Percentiles rank a stretch among this genome's conserved stretches.
These are phyloP conservation scores for Aleurites moluccanus DNA, from an alignment of 441 rosid species.

Conservation along the genomic window DNA sequence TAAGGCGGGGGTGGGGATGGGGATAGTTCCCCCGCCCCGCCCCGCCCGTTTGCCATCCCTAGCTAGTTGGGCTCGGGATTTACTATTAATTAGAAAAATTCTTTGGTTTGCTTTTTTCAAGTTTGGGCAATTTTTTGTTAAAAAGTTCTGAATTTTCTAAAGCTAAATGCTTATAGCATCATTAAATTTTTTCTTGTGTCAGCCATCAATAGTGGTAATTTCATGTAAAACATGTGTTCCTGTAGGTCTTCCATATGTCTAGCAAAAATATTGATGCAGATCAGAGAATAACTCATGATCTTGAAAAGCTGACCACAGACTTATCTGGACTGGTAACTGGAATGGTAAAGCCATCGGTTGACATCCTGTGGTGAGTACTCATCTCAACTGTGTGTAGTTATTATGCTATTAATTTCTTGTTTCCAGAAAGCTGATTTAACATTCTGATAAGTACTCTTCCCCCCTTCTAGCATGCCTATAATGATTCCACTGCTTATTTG, in stretches of 20 bases:
- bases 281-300: conserved; percentile 95
- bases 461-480: neutral
- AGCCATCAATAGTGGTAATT: conserved; percentile 3
- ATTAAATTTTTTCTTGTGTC: neutral
- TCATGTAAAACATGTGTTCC: conserved; percentile 14
- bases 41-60: too few species aligned
- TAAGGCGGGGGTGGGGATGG: too few species aligned
- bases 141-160: neutral
- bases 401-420: neutral
- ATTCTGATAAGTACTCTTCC: neutral
- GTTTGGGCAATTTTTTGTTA: conserved; percentile 4
- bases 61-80: too few species aligned
- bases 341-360: conserved; percentile 98
- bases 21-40: too few species aligned
- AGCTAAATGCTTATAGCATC: neutral
- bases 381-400: neutral
- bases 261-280: conserved; percentile 91
- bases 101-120: neutral
- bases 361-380: conserved; percentile 84
- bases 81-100: neutral
- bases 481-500: conserved; percentile 27
- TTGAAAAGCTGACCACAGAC: conserved; percentile 85
- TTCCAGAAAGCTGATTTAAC: neutral
- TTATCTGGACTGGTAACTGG: conserved; percentile 95
- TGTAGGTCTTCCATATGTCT: conserved; percentile 94